Percentiles rank a stretch among this genome's conserved stretches.
Conservation (phyloP, 352 stramenopile species). For the Pythium dissotocum region DNA sequence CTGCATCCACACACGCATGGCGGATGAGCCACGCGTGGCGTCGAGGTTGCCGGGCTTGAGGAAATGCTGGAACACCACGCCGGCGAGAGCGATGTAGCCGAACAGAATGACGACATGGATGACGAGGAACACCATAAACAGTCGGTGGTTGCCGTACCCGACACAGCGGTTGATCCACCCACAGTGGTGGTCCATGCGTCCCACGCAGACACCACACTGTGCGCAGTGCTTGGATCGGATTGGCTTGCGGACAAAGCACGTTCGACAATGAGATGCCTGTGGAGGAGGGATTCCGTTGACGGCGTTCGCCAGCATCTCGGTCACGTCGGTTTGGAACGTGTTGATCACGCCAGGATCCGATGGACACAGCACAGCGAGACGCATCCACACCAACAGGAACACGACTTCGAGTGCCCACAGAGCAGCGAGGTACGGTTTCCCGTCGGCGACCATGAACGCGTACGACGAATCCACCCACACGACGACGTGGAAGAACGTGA, state of each 20-base stretch:
- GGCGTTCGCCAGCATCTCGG: slow-evolving; percentile 49
- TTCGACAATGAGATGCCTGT: slow-evolving; percentile 58
- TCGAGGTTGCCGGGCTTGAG: slow-evolving; percentile 29
- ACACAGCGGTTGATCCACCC: slow-evolving; percentile 87
- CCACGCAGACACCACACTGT: slow-evolving; percentile 75
- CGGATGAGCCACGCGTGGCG: slow-evolving; percentile 21
- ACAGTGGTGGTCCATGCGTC: slow-evolving; percentile 87
- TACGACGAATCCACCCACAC: slow-evolving; percentile 56
- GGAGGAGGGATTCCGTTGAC: slow-evolving; percentile 42
- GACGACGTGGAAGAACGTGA: slow-evolving; percentile 69
- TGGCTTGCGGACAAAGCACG: slow-evolving; percentile 68
- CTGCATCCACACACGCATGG: slow-evolving; percentile 61
- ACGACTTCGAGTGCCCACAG: slow-evolving; percentile 42
- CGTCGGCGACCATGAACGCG: slow-evolving; percentile 33
- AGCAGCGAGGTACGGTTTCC: slow-evolving; percentile 42
- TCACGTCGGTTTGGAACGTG: slow-evolving; percentile 55
- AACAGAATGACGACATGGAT: slow-evolving; percentile 57
- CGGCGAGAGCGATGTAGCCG: slow-evolving; percentile 46
- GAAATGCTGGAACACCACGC: slow-evolving; percentile 38
- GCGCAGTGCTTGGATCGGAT: slow-evolving; percentile 83
- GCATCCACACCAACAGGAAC: slow-evolving; percentile 53
- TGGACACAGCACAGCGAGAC: slow-evolving; percentile 54
- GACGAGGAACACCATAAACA: slow-evolving; percentile 78
- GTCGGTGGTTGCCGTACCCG: slow-evolving; percentile 74
- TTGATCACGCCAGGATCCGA: slow-evolving; percentile 57